Base-by-base conservation (phyloP, 2,329 filamentous ascomycete species). In the Periconia digitata region DNA sequence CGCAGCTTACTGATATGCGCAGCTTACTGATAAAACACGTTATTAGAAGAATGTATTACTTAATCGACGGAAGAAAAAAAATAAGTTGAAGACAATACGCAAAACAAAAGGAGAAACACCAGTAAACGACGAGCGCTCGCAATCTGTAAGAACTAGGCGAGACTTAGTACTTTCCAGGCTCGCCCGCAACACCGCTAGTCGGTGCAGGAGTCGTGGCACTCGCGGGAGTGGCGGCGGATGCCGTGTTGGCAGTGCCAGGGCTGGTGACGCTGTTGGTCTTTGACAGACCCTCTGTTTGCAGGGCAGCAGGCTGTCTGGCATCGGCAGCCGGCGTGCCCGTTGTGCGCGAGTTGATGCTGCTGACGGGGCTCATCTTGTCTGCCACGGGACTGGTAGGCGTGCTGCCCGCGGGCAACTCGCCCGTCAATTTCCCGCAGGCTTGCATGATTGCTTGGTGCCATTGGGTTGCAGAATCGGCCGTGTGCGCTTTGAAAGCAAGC, bases 401-500 rank as follows among this genome's bases (percentile, higher is more conserved):
- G 38, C 65, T 67, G 12, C 46, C 54, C 6, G 62, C 63, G 6
- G 75, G 74, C 21, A 62, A 43, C 40, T 78, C 75, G 50, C 60
- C 69, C n/a, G 72, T 73, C 10, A 71, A 64, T 40, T 72, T 64
- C 43, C 84, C 85, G 22, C 83, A 82, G 8, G 83, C 80, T 48
- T 77, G 72, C 39, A 78, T 75, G 63, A 96, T 87, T 55, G 90
- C 76, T 27, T 86, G 81, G 72, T 85, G 91, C 92, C 92, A 97
- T 71, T 90, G 88, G 71, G 87, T 78, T 0, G 92, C 91, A 55
- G 95, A 90, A 22, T 81, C 78, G 2, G 89, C 72, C 1, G 88
- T 90, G 72, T 91, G 87, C 0, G 92, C 91, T 76, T 95, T 95
- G 83, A 96, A 96, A 23, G 81, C 76, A 32, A 95, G 79, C 72